Base-by-base conservation (phyloP, 2,329 filamentous ascomycete genomes). In the Akanthomyces muscarius region DNA sequence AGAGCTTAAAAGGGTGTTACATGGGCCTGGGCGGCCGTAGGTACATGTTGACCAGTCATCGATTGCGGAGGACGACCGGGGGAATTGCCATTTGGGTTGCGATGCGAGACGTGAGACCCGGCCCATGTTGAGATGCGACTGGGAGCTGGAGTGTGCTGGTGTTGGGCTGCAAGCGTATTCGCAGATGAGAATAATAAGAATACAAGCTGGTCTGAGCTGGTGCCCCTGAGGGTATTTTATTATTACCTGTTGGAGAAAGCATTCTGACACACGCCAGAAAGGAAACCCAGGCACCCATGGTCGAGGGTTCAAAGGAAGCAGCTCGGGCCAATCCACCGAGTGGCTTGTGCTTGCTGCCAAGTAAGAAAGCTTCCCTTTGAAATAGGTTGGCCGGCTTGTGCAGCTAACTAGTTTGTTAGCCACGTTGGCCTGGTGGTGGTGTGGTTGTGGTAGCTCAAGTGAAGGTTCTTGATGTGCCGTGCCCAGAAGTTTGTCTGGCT, bases 271-370 rank as follows among this genome's bases (percentile, higher is more conserved):
- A 33, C 21, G 5, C 42, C 28, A 30, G 28, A 30, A 30, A 30
- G 28, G 28, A 30, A 30, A 6, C 28, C 28, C 28, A 30, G 28
- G 28, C n/a, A 36, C 28, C 25, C 41, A 56, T 25, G 54, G 41
- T 56, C 3, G 38, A 54, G 33, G 21, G 33, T 6, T 4, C 10
- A 28, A 7, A 5, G 42, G 13, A 18, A 25, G 41, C 23, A n/a
- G 45, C 36, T 44, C 47, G 38, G 57, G 47, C 25, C 47, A 60
- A 60, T 60, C 25, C 36, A 38, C 57, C 57, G 38, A 52, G 57
- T 60, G 57, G 57, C 47, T 60, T 60, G 47, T 52, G 47, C 57
- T 33, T 41, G 56, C 25, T 52, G 57, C 36, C 57, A 52, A 60
- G 57, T 30, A 30, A 42, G 36, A 23, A 60, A 41, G 28, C 25